Base-by-base conservation (phyloP, 495 filamentous ascomycete genomes). In the Talaromyces stipitatus region DNA sequence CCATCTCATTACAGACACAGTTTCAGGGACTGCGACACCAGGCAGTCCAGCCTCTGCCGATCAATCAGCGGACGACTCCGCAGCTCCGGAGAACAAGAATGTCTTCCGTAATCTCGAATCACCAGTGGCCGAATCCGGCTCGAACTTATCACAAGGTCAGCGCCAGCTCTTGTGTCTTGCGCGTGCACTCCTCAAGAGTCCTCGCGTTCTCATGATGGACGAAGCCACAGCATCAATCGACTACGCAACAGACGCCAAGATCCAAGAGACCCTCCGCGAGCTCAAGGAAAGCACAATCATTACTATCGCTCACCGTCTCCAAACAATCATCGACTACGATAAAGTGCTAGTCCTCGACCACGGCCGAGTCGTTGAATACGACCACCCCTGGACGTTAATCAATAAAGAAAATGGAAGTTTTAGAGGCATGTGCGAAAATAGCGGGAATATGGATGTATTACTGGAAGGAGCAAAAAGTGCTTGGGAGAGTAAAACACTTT, bases 151-250 rank as follows among this genome's bases (percentile, higher is more conserved):
- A 1, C 95, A 99, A 74, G 95, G 95, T 36, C 95, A 99, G 65
- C 83, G 88, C 6, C 95, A 99, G 71, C 88, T 99, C 12, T 78
- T 99, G 45, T 99, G 95, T 63, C 86, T 99, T 14, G 95, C 95
- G 2, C 86, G 95, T 18, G 95, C 95, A 0, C 80, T 99, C 46
- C 87, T 99, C 63, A 97, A 92, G 75, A 82, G 82, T 28, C 94
- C 95, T 0, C 89, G 86, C 43, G 94, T 99, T 16, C 75, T 99
- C 3, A 86, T 99, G 67, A 97, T 99, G 94, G 95, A 99, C 71
- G 95, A 99, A 76, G 95, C 95, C 16, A 99, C 95, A 23, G 95
- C 94, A 0, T 95, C 90, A 1, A 97, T 99, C 66, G 95, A 99
- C 77, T 97, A 97, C 71, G 85, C 84, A 30, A 99, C 94, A 14